These are phyloP conservation scores for Hordeum marinum DNA, from an alignment of 176 grass and related monocot species.

Conservation along the genomic window DNA sequence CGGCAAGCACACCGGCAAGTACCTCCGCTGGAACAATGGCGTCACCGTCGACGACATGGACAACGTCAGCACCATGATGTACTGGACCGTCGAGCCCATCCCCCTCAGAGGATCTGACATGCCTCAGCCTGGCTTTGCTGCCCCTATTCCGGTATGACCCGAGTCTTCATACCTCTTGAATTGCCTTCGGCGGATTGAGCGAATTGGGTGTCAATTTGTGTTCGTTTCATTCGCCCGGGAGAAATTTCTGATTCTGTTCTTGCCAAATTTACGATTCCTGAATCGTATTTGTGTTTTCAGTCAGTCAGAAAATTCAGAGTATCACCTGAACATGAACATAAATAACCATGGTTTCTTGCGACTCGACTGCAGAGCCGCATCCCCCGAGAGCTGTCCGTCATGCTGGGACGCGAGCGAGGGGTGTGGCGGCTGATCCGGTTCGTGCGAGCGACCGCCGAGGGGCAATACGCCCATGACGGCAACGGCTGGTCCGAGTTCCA, in stretches of 20 bases:
- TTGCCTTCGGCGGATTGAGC: not conserved
- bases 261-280: not conserved
- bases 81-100: constrained; percentile 5
- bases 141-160: not conserved
- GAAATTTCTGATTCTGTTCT: not conserved
- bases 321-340: not conserved
- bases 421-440: not conserved
- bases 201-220: not conserved
- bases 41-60: not conserved
- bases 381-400: not conserved
- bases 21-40: not conserved
- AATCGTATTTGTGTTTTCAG: too few relatives aligned
- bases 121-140: not conserved
- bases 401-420: not conserved
- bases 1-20: not conserved
- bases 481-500: not conserved
- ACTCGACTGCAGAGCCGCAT: not conserved
- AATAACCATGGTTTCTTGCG: not conserved
- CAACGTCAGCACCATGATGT: not conserved
- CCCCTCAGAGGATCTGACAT: not conserved
- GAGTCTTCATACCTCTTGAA: not conserved
- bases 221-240: not conserved
- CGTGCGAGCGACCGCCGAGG: not conserved
- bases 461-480: not conserved
- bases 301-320: not conserved